Percentiles rank a stretch among this genome's conserved stretches.
Evolutionary conservation across 768 basidiomycete species (phyloP).

Genomic region (Melanogaster broomeanus): DNA sequence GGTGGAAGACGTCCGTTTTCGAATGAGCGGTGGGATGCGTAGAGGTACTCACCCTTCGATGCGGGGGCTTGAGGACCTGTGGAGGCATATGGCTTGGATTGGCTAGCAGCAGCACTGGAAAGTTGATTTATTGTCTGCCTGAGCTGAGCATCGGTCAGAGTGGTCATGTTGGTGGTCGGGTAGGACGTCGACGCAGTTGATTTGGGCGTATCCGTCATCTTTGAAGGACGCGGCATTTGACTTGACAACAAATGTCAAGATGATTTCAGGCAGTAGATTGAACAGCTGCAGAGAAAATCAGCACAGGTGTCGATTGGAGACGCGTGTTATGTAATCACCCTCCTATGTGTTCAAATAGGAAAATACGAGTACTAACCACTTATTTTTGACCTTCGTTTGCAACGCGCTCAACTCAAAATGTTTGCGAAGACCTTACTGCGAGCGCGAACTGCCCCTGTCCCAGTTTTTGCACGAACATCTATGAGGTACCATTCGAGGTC

Average conservation of each 20-base stretch:
- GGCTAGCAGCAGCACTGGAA: conserved; percentile 39
- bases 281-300: not conserved
- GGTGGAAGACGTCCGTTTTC: conserved; percentile 24
- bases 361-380: no score
- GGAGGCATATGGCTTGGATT: conserved; percentile 36
- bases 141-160: conserved; percentile 64
- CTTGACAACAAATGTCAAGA: not conserved
- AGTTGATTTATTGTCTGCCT: conserved; percentile 61
- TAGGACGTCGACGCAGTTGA: conserved; percentile 28
- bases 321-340: conserved; percentile 29
- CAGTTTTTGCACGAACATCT: conserved; percentile 3
- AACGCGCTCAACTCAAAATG: conserved; percentile 13
- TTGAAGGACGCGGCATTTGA: not conserved
- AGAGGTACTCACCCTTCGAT: conserved; percentile 27
- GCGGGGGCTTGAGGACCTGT: conserved; percentile 30
- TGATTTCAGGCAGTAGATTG: no score
- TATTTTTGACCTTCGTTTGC: no score
- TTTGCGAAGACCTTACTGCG: conserved; percentile 16
- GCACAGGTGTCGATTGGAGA: no score
- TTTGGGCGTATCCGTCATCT: conserved; percentile 31
- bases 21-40: not conserved
- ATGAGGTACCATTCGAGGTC: conserved; percentile 20
- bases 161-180: conserved; percentile 37
- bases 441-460: not conserved
- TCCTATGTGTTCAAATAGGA: no score